Evolutionary conservation across 2,329 filamentous ascomycete species (phyloP).

Genomic region (Talaromyces albobiverticillius): DNA sequence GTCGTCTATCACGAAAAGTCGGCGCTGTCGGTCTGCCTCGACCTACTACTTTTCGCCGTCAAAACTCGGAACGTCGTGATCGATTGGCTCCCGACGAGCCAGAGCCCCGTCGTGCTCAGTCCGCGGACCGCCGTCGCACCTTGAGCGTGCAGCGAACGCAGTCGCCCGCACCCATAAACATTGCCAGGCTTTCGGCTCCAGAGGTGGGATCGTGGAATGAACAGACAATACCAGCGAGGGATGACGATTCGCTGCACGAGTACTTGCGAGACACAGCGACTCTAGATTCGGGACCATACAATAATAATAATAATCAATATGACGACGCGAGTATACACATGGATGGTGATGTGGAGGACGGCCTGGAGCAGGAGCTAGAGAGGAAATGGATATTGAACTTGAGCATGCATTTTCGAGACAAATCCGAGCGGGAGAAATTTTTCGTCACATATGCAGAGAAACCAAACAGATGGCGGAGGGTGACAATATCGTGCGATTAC

Average conservation of each 20-base stretch:
- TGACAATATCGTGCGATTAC: conserved; percentile 94
- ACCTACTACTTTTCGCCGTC: conserved; percentile 74
- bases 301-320: conserved; percentile 9
- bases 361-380: conserved; percentile 77
- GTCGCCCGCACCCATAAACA: conserved; percentile 36
- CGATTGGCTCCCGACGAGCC: conserved; percentile 66
- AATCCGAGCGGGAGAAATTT: conserved; percentile 91
- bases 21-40: conserved; percentile 70
- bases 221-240: conserved; percentile 29
- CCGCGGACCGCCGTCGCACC: conserved; percentile 48
- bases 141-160: conserved; percentile 43
- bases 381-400: conserved; percentile 92
- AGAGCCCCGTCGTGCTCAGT: conserved; percentile 65
- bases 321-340: neutral
- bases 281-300: conserved; percentile 18
- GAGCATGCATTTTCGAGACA: conserved; percentile 96
- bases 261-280: conserved; percentile 20
- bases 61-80: conserved; percentile 75
- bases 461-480: conserved; percentile 74
- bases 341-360: conserved; percentile 20
- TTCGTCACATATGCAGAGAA: conserved; percentile 91
- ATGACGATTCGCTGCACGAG: conserved; percentile 28
- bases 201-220: conserved; percentile 38
- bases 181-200: conserved; percentile 38
- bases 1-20: conserved; percentile 49